phyloP scores from a whole-genome alignment of 1,139 yeast species.

The Blastobotrys buckinghamii region DNA sequence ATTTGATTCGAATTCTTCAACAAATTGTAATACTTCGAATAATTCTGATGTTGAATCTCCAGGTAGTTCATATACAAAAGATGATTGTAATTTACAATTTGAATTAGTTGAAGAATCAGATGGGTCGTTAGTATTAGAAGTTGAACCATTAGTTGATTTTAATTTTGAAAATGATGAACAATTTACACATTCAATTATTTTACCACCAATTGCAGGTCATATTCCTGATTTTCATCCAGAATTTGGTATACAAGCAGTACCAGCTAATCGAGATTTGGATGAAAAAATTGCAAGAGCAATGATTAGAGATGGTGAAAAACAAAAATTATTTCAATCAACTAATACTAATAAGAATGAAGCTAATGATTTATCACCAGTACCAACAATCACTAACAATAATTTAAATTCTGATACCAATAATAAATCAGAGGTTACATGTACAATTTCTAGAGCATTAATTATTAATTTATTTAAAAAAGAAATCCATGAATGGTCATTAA shows the following conservation, averaged over 20 bases:
- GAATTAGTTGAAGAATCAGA: slow-evolving; percentile 11
- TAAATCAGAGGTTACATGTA: not conserved
- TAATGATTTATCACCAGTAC: not conserved
- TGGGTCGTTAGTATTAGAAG: slow-evolving; percentile 16
- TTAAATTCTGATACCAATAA: no score
- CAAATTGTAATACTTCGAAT: not conserved
- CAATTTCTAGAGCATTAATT: slow-evolving; percentile 11
- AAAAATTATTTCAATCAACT: not conserved
- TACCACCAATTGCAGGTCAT: slow-evolving; percentile 29
- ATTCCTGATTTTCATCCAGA: slow-evolving; percentile 29
- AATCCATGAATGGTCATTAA: slow-evolving; percentile 8
- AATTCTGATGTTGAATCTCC: not conserved
- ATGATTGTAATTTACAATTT: slow-evolving; percentile 1
- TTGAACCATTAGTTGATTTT: slow-evolving; percentile 10
- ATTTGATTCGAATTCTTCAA: not conserved
- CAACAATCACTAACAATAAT: not conserved
- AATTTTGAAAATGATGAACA: not conserved
- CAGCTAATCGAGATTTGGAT: slow-evolving; percentile 23
- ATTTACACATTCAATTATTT: slow-evolving; percentile 17
- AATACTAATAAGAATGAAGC: not conserved
- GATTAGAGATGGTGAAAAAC: slow-evolving; percentile 20
- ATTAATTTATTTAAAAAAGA: slow-evolving; percentile 11
- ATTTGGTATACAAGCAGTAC: slow-evolving; percentile 26
- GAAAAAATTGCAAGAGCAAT: slow-evolving; percentile 23
- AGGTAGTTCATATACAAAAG: not conserved